Percentiles rank a stretch among this genome's conserved stretches.
Conservation (phyloP, 2,329 filamentous ascomycete species). For the Penicillium sp. region DNA sequence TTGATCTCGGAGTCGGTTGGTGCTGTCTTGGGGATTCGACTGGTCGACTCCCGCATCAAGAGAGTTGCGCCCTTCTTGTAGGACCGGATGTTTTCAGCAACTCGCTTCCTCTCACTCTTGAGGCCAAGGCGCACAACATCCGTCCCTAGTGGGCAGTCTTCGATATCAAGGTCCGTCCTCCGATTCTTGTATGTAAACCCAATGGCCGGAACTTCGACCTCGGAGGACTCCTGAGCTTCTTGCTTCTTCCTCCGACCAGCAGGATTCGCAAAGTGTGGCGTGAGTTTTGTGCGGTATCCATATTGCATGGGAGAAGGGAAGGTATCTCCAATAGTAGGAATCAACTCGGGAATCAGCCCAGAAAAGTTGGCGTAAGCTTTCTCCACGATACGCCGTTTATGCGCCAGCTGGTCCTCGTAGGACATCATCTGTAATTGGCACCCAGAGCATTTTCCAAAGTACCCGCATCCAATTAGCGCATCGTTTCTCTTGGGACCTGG, state of each 20-base stretch:
- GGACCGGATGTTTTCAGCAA: slow-evolving; percentile 63
- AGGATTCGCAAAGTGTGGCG: slow-evolving; percentile 86
- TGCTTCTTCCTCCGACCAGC: slow-evolving; percentile 47
- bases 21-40: slow-evolving; percentile 46
- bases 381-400: slow-evolving; percentile 82
- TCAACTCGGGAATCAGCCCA: slow-evolving; percentile 65
- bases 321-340: slow-evolving; percentile 75
- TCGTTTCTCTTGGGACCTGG: slow-evolving; percentile 75
- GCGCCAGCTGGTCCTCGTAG: slow-evolving; percentile 75
- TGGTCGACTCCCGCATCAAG: slow-evolving; percentile 79
- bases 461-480: slow-evolving; percentile 70
- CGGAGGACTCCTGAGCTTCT: slow-evolving; percentile 43
- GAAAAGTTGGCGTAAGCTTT: slow-evolving; percentile 93
- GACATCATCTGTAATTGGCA: slow-evolving; percentile 98
- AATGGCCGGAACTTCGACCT: slow-evolving; percentile 70
- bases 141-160: slow-evolving; percentile 94
- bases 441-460: slow-evolving; percentile 82
- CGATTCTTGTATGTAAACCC: slow-evolving; percentile 89
- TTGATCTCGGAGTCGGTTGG: slow-evolving; percentile 14
- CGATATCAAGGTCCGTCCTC: slow-evolving; percentile 79
- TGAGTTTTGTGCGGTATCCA: slow-evolving; percentile 92
- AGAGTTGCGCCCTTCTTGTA: slow-evolving; percentile 84
- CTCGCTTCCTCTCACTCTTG: slow-evolving; percentile 69
- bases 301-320: slow-evolving; percentile 88
- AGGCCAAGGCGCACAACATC: slow-evolving; percentile 76